Conservation (phyloP, 352 stramenopile species). For the Phytophthora sojae region DNA sequence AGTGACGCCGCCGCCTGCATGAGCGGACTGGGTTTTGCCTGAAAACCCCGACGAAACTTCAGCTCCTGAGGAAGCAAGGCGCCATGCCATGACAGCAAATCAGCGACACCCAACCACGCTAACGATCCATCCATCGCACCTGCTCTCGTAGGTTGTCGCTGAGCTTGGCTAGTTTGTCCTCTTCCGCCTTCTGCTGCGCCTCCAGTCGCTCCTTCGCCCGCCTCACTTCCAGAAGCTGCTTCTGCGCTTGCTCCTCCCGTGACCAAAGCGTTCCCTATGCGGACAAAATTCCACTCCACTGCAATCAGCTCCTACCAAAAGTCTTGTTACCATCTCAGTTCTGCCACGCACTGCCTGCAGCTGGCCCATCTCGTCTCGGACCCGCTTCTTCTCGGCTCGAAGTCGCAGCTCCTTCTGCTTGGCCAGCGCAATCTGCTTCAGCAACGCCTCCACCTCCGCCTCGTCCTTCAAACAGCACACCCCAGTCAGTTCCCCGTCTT, state of each 20-base stretch:
- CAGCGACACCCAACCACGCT: background rate
- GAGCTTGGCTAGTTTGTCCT: constrained; percentile 40
- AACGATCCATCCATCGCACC: constrained; percentile 2
- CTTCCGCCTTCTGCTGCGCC: constrained; percentile 40
- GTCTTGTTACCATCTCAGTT: too few relatives aligned
- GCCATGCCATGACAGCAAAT: background rate
- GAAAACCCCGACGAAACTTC: constrained; percentile 31
- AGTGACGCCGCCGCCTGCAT: constrained; percentile 36
- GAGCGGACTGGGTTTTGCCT: constrained; percentile 27
- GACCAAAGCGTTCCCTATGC: constrained; percentile 53
- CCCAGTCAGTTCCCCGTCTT: background rate
- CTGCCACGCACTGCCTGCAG: constrained; percentile 42
- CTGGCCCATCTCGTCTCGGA: constrained; percentile 60
- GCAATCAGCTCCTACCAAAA: background rate
- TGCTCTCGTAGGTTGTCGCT: constrained; percentile 44
- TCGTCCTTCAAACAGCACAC: constrained; percentile 28
- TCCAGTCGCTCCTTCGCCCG: constrained; percentile 40
- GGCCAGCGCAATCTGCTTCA: constrained; percentile 55
- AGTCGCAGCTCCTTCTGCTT: constrained; percentile 76
- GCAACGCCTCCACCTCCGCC: constrained; percentile 64
- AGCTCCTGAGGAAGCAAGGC: constrained; percentile 33
- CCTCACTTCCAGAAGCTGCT: constrained; percentile 51
- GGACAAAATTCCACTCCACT: background rate
- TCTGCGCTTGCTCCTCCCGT: constrained; percentile 53
- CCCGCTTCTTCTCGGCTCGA: constrained; percentile 71